Conservation (phyloP, 148 eudicot species). For the Simmondsia chinensis region DNA sequence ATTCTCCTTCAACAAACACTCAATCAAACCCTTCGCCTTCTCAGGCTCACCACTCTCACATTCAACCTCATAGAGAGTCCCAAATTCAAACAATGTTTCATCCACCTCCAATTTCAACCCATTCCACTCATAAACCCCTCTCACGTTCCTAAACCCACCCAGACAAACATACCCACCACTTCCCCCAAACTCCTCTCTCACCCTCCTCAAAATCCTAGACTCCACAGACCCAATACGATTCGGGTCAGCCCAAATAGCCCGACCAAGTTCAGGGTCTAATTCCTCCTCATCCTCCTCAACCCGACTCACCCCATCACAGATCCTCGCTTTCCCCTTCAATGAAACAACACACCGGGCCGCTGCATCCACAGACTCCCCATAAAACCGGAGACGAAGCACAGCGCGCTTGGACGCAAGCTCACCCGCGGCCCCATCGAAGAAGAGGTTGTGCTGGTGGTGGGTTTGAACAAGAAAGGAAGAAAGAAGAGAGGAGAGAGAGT, state of each 20-base stretch:
- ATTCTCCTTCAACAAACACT: slow-evolving; percentile 50
- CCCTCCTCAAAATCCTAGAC: slow-evolving; percentile 58
- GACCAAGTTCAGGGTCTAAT: slow-evolving; percentile 38
- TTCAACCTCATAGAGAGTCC: slow-evolving; percentile 73
- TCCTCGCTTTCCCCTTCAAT: slow-evolving; percentile 57
- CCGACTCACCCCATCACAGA: slow-evolving; percentile 61
- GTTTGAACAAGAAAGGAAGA: slow-evolving; percentile 38
- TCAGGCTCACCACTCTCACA: slow-evolving; percentile 83
- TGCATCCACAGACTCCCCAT: slow-evolving; percentile 35
- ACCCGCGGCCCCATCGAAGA: slow-evolving; percentile 58
- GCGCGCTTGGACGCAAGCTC: slow-evolving; percentile 62
- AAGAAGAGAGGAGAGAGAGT: slow-evolving; percentile 38
- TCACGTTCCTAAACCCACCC: slow-evolving; percentile 82
- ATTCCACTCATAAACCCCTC: slow-evolving; percentile 76
- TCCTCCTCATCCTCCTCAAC: slow-evolving; percentile 90
- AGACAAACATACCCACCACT: slow-evolving; percentile 47
- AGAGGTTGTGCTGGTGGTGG: slow-evolving; percentile 64
- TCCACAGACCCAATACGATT: slow-evolving; percentile 27
- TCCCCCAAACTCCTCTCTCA: slow-evolving; percentile 51
- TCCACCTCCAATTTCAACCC: slow-evolving; percentile 69
- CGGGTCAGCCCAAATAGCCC: slow-evolving; percentile 42
- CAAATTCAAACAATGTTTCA: slow-evolving; percentile 68
- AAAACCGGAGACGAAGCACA: slow-evolving; percentile 70
- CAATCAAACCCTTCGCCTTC: slow-evolving; percentile 56
- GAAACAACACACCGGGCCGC: slow-evolving; percentile 48